Conservation (phyloP, 2,329 filamentous ascomycete genomes). For the Bretziella fagacearum region DNA sequence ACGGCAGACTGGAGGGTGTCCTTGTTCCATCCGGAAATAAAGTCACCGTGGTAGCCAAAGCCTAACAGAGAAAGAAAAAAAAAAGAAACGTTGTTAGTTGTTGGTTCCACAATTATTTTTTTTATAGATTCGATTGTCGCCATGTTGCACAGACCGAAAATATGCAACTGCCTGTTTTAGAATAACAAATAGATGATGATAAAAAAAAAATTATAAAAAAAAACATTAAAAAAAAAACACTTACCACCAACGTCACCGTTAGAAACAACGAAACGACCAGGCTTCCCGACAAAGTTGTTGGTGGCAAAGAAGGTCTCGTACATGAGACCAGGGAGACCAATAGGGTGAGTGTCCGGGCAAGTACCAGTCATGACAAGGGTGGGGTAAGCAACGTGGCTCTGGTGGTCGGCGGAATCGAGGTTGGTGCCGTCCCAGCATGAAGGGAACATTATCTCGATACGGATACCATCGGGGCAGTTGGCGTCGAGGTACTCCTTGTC, state of each 20-base stretch:
- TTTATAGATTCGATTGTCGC: no score
- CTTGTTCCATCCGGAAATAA: conserved; percentile 61
- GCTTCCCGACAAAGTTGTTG: conserved; percentile 39
- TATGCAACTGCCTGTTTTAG: no score
- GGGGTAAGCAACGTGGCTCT: conserved; percentile 60
- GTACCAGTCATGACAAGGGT: conserved; percentile 56
- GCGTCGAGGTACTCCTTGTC: conserved; percentile 63
- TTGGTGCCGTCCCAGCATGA: conserved; percentile 73
- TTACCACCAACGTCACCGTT: no score
- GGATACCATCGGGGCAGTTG: conserved; percentile 66
- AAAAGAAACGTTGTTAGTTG: conserved; percentile 14
- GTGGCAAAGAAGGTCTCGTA: conserved; percentile 79
- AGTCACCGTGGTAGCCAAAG: conserved; percentile 63
- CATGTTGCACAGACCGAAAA: no score
- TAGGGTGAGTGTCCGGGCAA: conserved; percentile 53
- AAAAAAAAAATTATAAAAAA: no score
- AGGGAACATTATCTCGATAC: conserved; percentile 74
- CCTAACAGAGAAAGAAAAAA: no score
- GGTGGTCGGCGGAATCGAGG: conserved; percentile 36
- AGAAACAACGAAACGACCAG: conserved; percentile 56
- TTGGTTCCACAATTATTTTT: background rate
- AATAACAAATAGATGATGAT: background rate
- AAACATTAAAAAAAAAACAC: conserved; percentile 32
- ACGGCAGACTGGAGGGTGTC: conserved; percentile 55
- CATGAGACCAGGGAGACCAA: conserved; percentile 57